Evolutionary conservation across 2,329 filamentous ascomycete genomes (phyloP), one percentile per base, ranked within the genome.

Genomic region (Epichloe sylvatica): DNA sequence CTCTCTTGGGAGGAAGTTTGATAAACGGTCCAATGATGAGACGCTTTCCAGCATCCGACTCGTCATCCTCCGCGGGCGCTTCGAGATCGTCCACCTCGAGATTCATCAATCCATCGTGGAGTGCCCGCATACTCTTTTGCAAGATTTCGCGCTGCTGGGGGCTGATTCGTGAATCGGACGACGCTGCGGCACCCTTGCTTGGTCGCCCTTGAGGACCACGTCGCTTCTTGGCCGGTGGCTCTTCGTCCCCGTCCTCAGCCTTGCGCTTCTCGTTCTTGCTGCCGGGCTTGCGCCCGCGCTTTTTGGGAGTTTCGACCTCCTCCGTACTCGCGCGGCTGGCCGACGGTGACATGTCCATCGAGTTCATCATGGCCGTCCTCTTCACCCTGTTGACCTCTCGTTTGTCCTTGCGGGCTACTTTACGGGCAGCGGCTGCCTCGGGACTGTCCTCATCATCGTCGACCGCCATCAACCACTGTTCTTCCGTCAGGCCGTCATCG

Each of bases 391-490:
- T 96, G 8, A 72, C 70, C 47, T 85, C 81, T 36, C 90, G 82
- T 64, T 82, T 86, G 53, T 88, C 86, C 56, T 89, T 87, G 48
- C 86, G 81, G 4, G 87, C 87, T 62, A 89, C 82, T 61, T 96
- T 97, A 39, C 92, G 82, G 36, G 86, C 86, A 37, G 94, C 90
- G 2, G 92, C 92, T 49, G 88, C 90, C 63, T 97, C 92, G 33
- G 95, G 89, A 0, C 81, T 83, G 63, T 98, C 92, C 1, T 98
- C 92, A 46, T 96, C 90, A 53, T 94, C 91, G 63, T 98, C 92
- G 34, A 98, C 91, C 49, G 92, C 92, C 73, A 95, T 91, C 47
- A 97, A 78, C 92, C 92, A 98, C 67, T 98, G 94, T 70, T 98
- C 92, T 69, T 98, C 94, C 0, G 92, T 97, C 33, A 98, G 80